phyloP scores from a whole-genome alignment of 176 grass and related monocot species.

The Raddia guianensis region DNA sequence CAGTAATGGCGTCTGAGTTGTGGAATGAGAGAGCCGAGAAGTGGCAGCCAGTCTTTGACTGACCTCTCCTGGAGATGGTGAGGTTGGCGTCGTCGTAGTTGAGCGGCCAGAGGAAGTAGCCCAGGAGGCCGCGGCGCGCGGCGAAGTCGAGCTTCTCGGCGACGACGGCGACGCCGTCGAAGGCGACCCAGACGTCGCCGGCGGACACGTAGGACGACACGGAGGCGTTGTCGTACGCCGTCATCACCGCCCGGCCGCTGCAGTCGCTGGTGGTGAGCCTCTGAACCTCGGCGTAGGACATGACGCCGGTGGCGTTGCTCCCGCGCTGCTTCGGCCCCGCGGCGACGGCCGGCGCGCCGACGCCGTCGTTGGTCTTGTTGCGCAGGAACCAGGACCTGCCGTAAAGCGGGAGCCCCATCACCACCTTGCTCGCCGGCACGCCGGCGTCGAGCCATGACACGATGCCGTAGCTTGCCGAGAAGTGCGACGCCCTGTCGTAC shows the following conservation, averaged over 20 bases:
- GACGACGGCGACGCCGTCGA: slow-evolving; percentile 68
- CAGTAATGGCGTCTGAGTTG: neutral
- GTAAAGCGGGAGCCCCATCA: slow-evolving; percentile 77
- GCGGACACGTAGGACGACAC: slow-evolving; percentile 61
- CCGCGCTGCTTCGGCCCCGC: slow-evolving; percentile 63
- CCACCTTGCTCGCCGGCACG: slow-evolving; percentile 66
- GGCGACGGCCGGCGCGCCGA: slow-evolving; percentile 67
- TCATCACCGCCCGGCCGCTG: slow-evolving; percentile 14
- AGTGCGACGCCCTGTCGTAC: slow-evolving; percentile 75
- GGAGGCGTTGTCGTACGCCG: slow-evolving; percentile 59
- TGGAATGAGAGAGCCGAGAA: neutral
- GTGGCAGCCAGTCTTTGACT: neutral
- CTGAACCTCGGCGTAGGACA: slow-evolving; percentile 87
- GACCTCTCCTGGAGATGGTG: slow-evolving; percentile 69
- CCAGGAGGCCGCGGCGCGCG: slow-evolving; percentile 40
- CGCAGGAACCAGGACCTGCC: slow-evolving; percentile 74
- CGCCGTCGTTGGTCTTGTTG: slow-evolving; percentile 64
- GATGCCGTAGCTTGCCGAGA: slow-evolving; percentile 79
- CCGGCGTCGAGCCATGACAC: slow-evolving; percentile 87
- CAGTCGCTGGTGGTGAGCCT: slow-evolving; percentile 31
- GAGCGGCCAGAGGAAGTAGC: slow-evolving; percentile 86
- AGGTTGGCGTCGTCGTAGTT: slow-evolving; percentile 74
- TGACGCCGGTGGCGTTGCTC: slow-evolving; percentile 62
- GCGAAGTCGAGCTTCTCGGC: slow-evolving; percentile 75
- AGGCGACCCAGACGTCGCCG: slow-evolving; percentile 80